phyloP scores from a whole-genome alignment of 768 basidiomycete genomes.

The Cytidiella melzeri region DNA sequence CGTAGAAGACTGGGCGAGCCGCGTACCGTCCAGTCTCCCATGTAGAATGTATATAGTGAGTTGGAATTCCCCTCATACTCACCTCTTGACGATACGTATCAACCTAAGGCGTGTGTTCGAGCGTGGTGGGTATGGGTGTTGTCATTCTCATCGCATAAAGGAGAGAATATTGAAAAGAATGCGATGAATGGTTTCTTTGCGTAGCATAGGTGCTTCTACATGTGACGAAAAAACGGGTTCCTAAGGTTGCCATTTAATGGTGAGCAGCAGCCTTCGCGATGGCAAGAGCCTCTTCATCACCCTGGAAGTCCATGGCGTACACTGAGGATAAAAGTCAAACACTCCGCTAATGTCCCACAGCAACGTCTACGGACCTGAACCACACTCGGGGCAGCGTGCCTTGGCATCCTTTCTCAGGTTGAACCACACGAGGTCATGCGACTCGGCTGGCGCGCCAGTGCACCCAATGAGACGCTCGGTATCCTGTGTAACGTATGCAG shows the following conservation, averaged over 20 bases:
- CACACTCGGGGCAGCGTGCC: slow-evolving; percentile 88
- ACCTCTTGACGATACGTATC: too few relatives aligned
- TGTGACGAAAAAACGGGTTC: neutral
- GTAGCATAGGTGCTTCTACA: neutral
- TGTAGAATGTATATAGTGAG: too few relatives aligned
- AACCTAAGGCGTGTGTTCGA: too few relatives aligned
- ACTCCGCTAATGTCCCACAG: too few relatives aligned
- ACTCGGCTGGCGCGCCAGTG: slow-evolving; percentile 92
- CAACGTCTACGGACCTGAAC: slow-evolving; percentile 80
- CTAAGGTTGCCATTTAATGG: slow-evolving; percentile 7
- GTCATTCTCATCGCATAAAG: too few relatives aligned
- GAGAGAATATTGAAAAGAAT: neutral
- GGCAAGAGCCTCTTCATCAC: slow-evolving; percentile 40
- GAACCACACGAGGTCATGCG: slow-evolving; percentile 91
- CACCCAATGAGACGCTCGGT: slow-evolving; percentile 85
- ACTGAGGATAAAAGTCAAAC: slow-evolving; percentile 49
- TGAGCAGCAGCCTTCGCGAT: slow-evolving; percentile 26
- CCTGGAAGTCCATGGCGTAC: slow-evolving; percentile 70
- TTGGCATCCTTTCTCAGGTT: slow-evolving; percentile 56
- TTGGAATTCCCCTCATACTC: too few relatives aligned
- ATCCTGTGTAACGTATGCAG: slow-evolving; percentile 41
- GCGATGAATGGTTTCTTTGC: neutral
- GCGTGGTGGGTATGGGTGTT: too few relatives aligned
- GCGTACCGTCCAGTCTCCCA: too few relatives aligned
- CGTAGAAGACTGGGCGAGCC: too few relatives aligned